These are phyloP conservation scores for Penicillium sp. DNA, from an alignment of 2,329 filamentous ascomycete species.

Conservation along the genomic window DNA sequence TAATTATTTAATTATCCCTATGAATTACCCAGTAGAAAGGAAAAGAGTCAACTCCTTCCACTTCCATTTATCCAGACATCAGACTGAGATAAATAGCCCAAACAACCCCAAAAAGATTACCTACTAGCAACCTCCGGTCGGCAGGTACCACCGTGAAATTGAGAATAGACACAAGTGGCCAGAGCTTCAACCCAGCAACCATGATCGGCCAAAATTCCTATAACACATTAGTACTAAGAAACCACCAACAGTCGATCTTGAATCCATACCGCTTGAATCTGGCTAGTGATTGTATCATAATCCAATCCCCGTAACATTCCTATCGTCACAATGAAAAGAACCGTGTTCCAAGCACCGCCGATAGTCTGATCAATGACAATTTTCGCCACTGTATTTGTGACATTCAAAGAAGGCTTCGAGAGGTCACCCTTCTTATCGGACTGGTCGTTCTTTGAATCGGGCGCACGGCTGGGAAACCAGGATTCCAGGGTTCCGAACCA, in stretches of 20 bases:
- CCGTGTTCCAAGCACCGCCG: constrained; percentile 56
- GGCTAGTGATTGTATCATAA: constrained; percentile 30
- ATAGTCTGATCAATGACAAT: constrained; percentile 59
- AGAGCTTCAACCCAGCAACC: constrained; percentile 40
- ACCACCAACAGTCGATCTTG: neutral
- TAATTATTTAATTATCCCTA: neutral
- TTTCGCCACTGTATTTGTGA: constrained; percentile 48
- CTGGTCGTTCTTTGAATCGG: neutral
- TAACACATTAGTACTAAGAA: neutral
- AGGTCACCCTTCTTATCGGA: neutral
- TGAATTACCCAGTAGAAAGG: neutral
- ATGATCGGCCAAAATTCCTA: constrained; percentile 40
- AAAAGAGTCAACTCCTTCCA: neutral
- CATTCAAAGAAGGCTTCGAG: constrained; percentile 22
- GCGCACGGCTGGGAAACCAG: constrained; percentile 47
- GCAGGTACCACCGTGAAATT: constrained; percentile 40
- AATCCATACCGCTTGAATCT: constrained; percentile 34
- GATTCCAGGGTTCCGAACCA: constrained; percentile 59
- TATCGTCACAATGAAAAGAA: constrained; percentile 57
- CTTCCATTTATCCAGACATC: constrained; percentile 20
- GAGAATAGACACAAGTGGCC: constrained; percentile 41
- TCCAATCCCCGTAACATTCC: constrained; percentile 45
- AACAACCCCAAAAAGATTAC: neutral
- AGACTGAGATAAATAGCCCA: constrained; percentile 23
- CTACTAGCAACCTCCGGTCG: constrained; percentile 30